These are phyloP conservation scores for Fusarium devonianum DNA, from an alignment of 2,329 filamentous ascomycete species.

Conservation along the genomic window DNA sequence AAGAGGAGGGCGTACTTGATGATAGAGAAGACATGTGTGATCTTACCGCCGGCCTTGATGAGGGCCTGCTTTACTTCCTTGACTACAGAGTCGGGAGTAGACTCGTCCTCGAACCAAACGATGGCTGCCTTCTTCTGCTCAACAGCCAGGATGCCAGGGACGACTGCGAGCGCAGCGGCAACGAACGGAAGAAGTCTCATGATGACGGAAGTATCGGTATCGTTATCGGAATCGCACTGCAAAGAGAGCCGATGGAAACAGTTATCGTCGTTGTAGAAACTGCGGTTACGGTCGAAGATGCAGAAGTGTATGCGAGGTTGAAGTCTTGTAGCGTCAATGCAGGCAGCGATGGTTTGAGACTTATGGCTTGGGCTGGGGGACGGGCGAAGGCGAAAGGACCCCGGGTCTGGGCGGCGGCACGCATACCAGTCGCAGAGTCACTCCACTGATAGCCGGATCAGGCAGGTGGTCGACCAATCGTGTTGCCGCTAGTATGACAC, in stretches of 20 bases:
- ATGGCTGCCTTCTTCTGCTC: constrained; percentile 77
- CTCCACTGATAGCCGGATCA: constrained; percentile 26
- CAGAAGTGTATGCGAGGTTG: constrained; percentile 4
- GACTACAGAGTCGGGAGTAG: constrained; percentile 69
- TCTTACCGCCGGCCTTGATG: constrained; percentile 71
- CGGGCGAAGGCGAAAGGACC: constrained; percentile 12
- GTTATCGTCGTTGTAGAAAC: constrained; percentile 8
- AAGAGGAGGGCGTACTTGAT: constrained; percentile 64
- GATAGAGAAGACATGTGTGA: constrained; percentile 78
- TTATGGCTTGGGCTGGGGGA: constrained; percentile 8
- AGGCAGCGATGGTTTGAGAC: constrained; percentile 19
- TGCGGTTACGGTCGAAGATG: constrained; percentile 1
- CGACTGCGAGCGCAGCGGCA: constrained; percentile 62
- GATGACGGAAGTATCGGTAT: constrained; percentile 35
- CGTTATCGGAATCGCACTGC: constrained; percentile 2
- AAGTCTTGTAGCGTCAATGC: constrained; percentile 21
- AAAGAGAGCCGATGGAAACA: background rate
- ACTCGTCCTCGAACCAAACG: constrained; percentile 76
- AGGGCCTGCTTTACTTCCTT: constrained; percentile 76
- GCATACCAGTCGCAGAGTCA: constrained; percentile 17
- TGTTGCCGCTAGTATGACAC: too few species aligned
- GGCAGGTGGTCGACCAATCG: constrained; percentile 30
- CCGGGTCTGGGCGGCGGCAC: constrained; percentile 9
- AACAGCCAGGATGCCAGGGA: constrained; percentile 67
- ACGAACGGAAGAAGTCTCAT: constrained; percentile 71